Conservation (phyloP, 345 rosid species). For the Anacardium occidentale region DNA sequence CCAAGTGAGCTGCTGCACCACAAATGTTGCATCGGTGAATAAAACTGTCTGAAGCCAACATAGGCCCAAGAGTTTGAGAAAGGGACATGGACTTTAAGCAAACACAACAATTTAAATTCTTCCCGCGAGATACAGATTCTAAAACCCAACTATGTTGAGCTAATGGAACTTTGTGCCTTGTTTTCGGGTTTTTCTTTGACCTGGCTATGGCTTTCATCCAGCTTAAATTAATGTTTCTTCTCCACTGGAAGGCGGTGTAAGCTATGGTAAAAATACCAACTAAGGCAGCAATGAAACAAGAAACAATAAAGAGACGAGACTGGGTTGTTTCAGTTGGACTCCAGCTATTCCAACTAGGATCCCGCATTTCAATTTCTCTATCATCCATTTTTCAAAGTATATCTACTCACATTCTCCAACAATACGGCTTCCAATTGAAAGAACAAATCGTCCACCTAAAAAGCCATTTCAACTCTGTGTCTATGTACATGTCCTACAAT, state of each 20-base stretch:
- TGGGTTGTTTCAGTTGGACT: conserved; percentile 47
- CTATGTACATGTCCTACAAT: background rate
- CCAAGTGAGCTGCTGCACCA: conserved; percentile 76
- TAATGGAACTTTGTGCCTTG: conserved; percentile 62
- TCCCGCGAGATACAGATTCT: conserved; percentile 69
- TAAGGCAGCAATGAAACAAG: conserved; percentile 68
- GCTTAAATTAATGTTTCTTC: conserved; percentile 86
- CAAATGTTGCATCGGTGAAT: conserved; percentile 66
- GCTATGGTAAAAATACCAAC: conserved; percentile 84
- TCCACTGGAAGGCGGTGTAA: conserved; percentile 93
- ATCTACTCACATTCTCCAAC: conserved; percentile 25
- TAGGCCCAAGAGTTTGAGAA: conserved; percentile 62
- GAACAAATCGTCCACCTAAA: conserved; percentile 6
- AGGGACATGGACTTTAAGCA: conserved; percentile 77
- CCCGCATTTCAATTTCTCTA: conserved; percentile 45
- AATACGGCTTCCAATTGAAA: background rate
- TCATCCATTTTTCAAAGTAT: conserved; percentile 54
- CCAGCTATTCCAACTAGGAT: conserved; percentile 49
- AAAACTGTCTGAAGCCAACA: conserved; percentile 55
- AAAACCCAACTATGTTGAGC: conserved; percentile 74
- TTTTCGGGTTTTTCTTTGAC: conserved; percentile 87
- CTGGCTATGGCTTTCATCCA: conserved; percentile 95
- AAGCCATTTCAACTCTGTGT: background rate
- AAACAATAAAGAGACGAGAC: conserved; percentile 58
- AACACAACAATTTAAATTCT: conserved; percentile 81